Evolutionary conservation across 768 basidiomycete genomes (phyloP).

Genomic region (Lactifluus piperatus): DNA sequence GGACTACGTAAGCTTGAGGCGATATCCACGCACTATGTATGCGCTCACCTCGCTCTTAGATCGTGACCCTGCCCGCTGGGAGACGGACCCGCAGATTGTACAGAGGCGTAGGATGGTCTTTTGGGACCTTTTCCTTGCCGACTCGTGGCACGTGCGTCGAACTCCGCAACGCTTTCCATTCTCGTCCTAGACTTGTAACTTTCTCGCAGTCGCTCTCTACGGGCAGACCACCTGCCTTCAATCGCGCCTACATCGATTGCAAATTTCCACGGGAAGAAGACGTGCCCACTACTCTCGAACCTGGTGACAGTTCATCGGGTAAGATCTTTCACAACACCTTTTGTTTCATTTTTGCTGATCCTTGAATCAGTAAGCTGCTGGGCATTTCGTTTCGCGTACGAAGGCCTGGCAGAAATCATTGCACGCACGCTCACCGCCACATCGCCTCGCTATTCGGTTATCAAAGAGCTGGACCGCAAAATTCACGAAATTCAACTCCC

Average conservation of each 20-base stretch:
- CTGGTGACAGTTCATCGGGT: conserved; percentile 22
- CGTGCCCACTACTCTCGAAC: conserved; percentile 21
- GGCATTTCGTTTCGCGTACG: conserved; percentile 55
- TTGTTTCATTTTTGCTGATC: neutral
- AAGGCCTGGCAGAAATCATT: conserved; percentile 58
- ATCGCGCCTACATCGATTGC: conserved; percentile 59
- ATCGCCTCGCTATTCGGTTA: conserved; percentile 44
- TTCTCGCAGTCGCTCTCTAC: conserved; percentile 50
- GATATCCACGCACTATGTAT: neutral
- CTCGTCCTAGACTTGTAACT: neutral
- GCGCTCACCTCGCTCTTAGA: conserved; percentile 30
- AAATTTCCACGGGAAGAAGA: conserved; percentile 41
- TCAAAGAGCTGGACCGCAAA: conserved; percentile 43
- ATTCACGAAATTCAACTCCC: conserved; percentile 56
- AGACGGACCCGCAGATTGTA: conserved; percentile 36
- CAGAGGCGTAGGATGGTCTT: conserved; percentile 60
- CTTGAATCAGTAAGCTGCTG: conserved; percentile 44
- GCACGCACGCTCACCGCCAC: conserved; percentile 54
- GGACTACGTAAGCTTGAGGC: conserved; percentile 50
- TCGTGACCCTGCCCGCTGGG: conserved; percentile 60
- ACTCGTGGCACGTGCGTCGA: conserved; percentile 52
- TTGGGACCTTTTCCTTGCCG: conserved; percentile 71
- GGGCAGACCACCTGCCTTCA: conserved; percentile 63
- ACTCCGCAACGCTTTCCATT: neutral
- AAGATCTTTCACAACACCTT: neutral